Evolutionary conservation across 805 yeast genomes (phyloP), one percentile per base, ranked within the genome.

Genomic region (Pichia insulana): DNA sequence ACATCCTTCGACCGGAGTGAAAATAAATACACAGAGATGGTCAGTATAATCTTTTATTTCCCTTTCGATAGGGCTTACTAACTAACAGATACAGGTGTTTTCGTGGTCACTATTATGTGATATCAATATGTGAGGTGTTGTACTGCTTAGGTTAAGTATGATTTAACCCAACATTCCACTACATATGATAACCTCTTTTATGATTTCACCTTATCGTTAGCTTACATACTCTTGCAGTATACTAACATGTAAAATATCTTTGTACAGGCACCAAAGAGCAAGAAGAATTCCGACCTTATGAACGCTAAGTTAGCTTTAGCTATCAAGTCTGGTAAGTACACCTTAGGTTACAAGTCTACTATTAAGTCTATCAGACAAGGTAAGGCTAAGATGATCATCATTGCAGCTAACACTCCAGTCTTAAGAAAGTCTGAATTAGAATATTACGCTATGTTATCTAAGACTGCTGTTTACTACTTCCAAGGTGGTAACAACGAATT

Each of bases 401-500:
- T 92, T 66, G 96, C 99, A 65, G 92, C 94, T 70, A 92, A 92
- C 92, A 92, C 97, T 67, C 98, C 98, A 76, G 95, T 90, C 65
- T 84, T 92, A 73, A 90, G 97, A 83, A 90, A 92, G 80, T 87
- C 97, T 61, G 99, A 92, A 83, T 82, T 92, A 72, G 98, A 92
- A 81, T 92, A 92, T 83, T 92, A 92, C 87, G 97, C 97, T 67
- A 90, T 92, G 98, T 83, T 92, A 71, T 84, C 97, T 70, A 90
- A 89, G 86, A 85, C 96, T 70, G 79, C 78, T 67, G 83, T 81
- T 57, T 89, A 90, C 92, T 94, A 89, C 89, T 92, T 89, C 95
- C 92, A 83, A 75, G 97, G 97, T 80, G 95, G 96, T 73, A 90
- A 90, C 96, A 90, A 90, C 77, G 97, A 90, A 78, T 86, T 90